phyloP scores from a whole-genome alignment of 495 filamentous ascomycete genomes.

The Baudoinia panamericana region DNA sequence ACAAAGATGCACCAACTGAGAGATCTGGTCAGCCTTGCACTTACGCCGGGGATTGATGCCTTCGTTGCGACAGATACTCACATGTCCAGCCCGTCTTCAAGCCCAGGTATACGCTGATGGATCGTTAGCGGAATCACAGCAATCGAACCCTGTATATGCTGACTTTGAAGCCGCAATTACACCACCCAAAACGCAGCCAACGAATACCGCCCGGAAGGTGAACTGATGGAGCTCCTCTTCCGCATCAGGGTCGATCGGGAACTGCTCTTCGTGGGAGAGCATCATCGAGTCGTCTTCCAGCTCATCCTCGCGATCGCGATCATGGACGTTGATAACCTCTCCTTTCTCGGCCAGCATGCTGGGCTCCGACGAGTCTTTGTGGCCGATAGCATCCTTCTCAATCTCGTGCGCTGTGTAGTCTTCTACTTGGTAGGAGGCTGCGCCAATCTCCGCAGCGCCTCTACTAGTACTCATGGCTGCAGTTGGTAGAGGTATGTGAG shows the following conservation, averaged over 20 bases:
- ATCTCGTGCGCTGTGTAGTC: conserved; percentile 3
- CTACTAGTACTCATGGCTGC: conserved; percentile 4
- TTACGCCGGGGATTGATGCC: too few relatives aligned
- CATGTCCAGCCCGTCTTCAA: conserved; percentile 13
- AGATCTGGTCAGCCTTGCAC: background rate
- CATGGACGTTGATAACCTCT: background rate
- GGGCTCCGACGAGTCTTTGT: conserved; percentile 3
- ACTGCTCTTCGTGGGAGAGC: conserved; percentile 12
- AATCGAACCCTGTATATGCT: too few relatives aligned
- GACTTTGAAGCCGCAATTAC: conserved; percentile 14
- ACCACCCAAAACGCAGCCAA: conserved; percentile 12
- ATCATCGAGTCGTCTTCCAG: background rate
- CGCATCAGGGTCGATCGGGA: conserved; percentile 11
- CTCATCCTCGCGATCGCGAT: background rate
- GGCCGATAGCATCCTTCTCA: conserved; percentile 5
- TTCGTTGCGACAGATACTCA: background rate
- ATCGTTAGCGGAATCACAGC: background rate
- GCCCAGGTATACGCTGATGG: conserved; percentile 6
- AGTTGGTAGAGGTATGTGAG: too few relatives aligned
- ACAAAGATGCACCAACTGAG: conserved; percentile 13
- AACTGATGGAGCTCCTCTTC: conserved; percentile 10
- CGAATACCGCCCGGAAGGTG: conserved; percentile 11
- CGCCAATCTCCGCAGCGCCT: conserved; percentile 8
- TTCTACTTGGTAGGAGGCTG: background rate
- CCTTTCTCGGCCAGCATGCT: conserved; percentile 7